phyloP scores from a whole-genome alignment of 345 rosid genomes.

The Firmiana major region DNA sequence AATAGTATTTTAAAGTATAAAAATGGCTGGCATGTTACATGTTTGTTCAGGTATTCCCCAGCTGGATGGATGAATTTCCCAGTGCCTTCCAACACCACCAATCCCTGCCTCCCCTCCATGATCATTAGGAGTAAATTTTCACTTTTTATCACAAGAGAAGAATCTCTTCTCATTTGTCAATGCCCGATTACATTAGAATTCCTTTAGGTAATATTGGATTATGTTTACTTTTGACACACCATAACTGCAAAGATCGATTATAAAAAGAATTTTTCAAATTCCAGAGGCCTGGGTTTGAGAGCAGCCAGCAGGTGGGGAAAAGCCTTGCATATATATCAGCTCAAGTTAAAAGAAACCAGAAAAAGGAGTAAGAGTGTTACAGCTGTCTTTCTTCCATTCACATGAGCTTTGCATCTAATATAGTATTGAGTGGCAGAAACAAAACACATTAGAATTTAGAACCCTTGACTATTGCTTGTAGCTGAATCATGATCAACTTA shows the following conservation, averaged over 20 bases:
- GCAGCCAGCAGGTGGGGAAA: neutral
- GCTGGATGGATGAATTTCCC: conserved; percentile 10
- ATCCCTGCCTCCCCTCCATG: neutral
- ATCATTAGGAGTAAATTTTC: neutral
- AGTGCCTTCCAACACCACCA: conserved; percentile 1
- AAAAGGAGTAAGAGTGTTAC: conserved; percentile 9
- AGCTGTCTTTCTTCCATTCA: conserved; percentile 8
- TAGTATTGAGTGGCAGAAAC: neutral
- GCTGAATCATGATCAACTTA: conserved; percentile 19
- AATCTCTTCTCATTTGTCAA: neutral
- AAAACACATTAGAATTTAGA: neutral
- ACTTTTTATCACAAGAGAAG: neutral
- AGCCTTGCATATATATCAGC: neutral
- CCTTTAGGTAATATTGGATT: neutral
- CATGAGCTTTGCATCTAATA: neutral
- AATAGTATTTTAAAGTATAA: neutral
- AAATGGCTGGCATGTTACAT: neutral
- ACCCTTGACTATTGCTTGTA: neutral
- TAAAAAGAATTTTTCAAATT: neutral
- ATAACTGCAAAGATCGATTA: neutral
- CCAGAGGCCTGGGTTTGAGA: neutral
- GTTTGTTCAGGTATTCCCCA: neutral
- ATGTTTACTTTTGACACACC: neutral
- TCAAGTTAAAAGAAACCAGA: neutral
- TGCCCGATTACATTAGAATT: neutral